These are phyloP conservation scores for Arthroderma uncinatum DNA, from an alignment of 2,329 filamentous ascomycete species.

Conservation along the genomic window DNA sequence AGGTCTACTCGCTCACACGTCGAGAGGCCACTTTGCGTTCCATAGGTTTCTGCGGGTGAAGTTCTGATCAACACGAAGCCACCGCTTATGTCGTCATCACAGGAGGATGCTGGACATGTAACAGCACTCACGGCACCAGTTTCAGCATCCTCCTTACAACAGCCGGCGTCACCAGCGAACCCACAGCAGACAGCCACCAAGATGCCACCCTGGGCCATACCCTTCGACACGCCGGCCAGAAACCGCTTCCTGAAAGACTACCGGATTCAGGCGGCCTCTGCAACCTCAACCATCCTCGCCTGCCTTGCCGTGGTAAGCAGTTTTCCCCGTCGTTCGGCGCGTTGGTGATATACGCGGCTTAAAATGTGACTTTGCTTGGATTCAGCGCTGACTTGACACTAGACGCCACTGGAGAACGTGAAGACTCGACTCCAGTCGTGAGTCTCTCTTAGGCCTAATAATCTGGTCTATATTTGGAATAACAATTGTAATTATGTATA, in stretches of 20 bases:
- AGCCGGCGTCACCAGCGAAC: slow-evolving; percentile 23
- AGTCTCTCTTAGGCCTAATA: slow-evolving; percentile 13
- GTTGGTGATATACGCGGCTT: not conserved
- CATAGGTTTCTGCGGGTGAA: slow-evolving; percentile 39
- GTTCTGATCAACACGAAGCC: slow-evolving; percentile 7
- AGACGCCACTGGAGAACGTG: slow-evolving; percentile 40
- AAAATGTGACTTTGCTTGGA: not conserved
- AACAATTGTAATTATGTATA: not conserved
- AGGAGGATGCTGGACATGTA: slow-evolving; percentile 28
- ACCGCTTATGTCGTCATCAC: slow-evolving; percentile 14
- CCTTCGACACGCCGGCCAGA: slow-evolving; percentile 31
- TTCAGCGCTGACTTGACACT: no score
- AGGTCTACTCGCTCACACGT: slow-evolving; percentile 38
- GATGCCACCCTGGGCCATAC: slow-evolving; percentile 25
- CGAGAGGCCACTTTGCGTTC: slow-evolving; percentile 44
- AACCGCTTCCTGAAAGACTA: slow-evolving; percentile 37
- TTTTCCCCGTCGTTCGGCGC: slow-evolving; percentile 7
- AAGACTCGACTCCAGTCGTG: slow-evolving; percentile 43
- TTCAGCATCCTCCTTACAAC: slow-evolving; percentile 21
- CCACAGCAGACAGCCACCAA: slow-evolving; percentile 18
- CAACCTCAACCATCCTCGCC: slow-evolving; percentile 34
- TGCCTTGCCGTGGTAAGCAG: slow-evolving; percentile 36
- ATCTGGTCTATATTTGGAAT: not conserved
- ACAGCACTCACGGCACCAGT: slow-evolving; percentile 6
- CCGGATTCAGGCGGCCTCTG: slow-evolving; percentile 38